Evolutionary conservation across 441 rosid species (phyloP).

Genomic region (Kokia cookei): DNA sequence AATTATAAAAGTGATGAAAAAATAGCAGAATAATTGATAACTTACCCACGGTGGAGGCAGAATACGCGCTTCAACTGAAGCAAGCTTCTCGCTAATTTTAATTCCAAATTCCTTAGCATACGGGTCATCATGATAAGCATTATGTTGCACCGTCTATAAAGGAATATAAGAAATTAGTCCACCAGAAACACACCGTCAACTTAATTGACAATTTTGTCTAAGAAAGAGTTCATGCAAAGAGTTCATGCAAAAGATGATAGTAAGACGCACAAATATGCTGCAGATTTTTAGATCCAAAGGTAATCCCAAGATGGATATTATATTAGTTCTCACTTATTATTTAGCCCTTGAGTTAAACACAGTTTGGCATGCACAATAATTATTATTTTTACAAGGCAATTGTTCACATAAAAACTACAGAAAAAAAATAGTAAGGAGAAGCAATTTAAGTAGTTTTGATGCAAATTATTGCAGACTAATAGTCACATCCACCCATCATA

Average conservation of each 20-base stretch:
- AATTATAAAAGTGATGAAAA: neutral
- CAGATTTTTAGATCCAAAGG: neutral
- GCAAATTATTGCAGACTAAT: neutral
- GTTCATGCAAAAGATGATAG: neutral
- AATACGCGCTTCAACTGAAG: conserved; percentile 91
- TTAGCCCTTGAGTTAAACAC: neutral
- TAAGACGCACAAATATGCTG: neutral
- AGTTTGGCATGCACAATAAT: neutral
- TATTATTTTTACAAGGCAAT: neutral
- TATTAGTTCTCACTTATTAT: neutral
- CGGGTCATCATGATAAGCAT: conserved; percentile 65
- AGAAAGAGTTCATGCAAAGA: neutral
- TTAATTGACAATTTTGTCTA: neutral
- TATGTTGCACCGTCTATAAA: conserved; percentile 65
- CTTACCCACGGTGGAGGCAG: conserved; percentile 86
- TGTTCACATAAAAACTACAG: neutral
- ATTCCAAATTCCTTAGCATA: conserved; percentile 92
- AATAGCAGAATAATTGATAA: neutral
- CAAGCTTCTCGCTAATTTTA: conserved; percentile 70
- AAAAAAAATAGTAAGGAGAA: no score
- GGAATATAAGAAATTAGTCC: conserved; percentile 1
- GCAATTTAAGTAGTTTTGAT: neutral
- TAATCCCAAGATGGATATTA: neutral
- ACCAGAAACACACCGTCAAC: neutral
- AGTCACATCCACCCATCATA: neutral